Percentiles rank a stretch among this genome's conserved stretches.
These are phyloP conservation scores for Colletotrichum lindemuthianum DNA, from an alignment of 2,329 filamentous ascomycete genomes.

Conservation along the genomic window DNA sequence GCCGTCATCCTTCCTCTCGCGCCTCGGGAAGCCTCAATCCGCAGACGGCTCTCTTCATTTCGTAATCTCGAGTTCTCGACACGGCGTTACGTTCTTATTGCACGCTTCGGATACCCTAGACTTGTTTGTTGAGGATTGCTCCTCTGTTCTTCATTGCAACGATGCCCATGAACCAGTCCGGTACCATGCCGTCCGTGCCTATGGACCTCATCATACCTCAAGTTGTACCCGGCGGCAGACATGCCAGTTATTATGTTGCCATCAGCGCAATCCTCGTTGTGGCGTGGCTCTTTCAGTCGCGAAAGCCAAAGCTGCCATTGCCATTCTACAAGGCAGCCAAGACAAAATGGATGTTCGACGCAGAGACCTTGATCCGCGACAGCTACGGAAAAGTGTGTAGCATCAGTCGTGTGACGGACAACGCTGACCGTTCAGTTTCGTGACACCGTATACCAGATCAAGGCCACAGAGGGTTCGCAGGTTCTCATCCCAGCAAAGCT, in stretches of 20 bases:
- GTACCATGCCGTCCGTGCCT: constrained; percentile 37
- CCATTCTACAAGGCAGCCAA: constrained; percentile 61
- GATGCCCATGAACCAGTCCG: constrained; percentile 29
- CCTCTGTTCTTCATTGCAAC: neutral
- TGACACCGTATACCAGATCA: constrained; percentile 61
- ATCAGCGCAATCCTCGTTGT: constrained; percentile 48
- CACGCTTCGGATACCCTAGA: constrained; percentile 7
- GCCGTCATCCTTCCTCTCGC: constrained; percentile 20
- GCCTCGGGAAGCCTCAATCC: constrained; percentile 19
- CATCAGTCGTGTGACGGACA: neutral
- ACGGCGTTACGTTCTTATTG: too few relatives aligned
- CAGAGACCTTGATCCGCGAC: constrained; percentile 57
- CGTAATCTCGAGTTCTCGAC: constrained; percentile 8
- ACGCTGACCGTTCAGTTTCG: constrained; percentile 49
- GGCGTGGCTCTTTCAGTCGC: constrained; percentile 51
- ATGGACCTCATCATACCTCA: constrained; percentile 42
- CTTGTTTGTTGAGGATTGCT: constrained; percentile 10
- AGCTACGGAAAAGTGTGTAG: constrained; percentile 59
- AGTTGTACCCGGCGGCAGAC: constrained; percentile 43
- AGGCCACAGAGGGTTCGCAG: constrained; percentile 60
- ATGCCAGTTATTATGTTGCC: constrained; percentile 54
- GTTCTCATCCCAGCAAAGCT: constrained; percentile 57
- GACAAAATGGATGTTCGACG: constrained; percentile 61
- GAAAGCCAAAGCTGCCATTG: constrained; percentile 46
- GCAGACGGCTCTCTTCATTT: constrained; percentile 4